A percentile compares a stretch with the other conserved stretches of the same genome.
Evolutionary conservation across 1,139 yeast species (phyloP).

Genomic region (Lodderomyces pseudojiufengensis): DNA sequence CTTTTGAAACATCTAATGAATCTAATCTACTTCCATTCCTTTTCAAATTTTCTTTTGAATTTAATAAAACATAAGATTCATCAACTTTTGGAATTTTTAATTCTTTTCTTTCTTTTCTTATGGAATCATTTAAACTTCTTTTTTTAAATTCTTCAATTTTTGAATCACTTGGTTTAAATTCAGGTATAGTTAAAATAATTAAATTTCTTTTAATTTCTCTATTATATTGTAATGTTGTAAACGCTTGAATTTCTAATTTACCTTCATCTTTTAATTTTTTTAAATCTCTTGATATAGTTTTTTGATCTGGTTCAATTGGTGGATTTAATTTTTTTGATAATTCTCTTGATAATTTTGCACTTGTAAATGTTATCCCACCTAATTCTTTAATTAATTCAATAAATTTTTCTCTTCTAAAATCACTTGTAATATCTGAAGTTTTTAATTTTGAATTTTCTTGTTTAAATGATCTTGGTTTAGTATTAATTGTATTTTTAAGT

Average conservation of each 20-base stretch:
- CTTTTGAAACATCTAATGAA: slow-evolving; percentile 1
- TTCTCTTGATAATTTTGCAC: slow-evolving; percentile 30
- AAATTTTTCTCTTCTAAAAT: slow-evolving; percentile 32
- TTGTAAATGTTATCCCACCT: slow-evolving; percentile 43
- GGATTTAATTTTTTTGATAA: slow-evolving; percentile 35
- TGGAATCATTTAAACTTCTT: too few relatives aligned
- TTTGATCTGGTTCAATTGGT: slow-evolving; percentile 42
- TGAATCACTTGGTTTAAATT: slow-evolving; percentile 25
- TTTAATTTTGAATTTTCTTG: not conserved
- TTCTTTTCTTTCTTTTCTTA: too few relatives aligned
- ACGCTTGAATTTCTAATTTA: slow-evolving; percentile 27
- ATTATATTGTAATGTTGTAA: slow-evolving; percentile 27
- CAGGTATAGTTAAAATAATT: slow-evolving; percentile 29
- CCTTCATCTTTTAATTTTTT: slow-evolving; percentile 21
- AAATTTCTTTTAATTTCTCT: slow-evolving; percentile 29
- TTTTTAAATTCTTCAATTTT: slow-evolving; percentile 23
- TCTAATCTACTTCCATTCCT: not conserved
- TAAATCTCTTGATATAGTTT: slow-evolving; percentile 47
- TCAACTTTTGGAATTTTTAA: too few relatives aligned
- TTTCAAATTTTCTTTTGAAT: slow-evolving; percentile 2
- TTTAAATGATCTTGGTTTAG: not conserved
- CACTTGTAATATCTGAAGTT: slow-evolving; percentile 19
- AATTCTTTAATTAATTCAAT: slow-evolving; percentile 32
- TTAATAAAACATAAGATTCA: not conserved
- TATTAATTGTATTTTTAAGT: not conserved